Conservation (phyloP, 768 basidiomycete species). For the Mycena latifolia region DNA sequence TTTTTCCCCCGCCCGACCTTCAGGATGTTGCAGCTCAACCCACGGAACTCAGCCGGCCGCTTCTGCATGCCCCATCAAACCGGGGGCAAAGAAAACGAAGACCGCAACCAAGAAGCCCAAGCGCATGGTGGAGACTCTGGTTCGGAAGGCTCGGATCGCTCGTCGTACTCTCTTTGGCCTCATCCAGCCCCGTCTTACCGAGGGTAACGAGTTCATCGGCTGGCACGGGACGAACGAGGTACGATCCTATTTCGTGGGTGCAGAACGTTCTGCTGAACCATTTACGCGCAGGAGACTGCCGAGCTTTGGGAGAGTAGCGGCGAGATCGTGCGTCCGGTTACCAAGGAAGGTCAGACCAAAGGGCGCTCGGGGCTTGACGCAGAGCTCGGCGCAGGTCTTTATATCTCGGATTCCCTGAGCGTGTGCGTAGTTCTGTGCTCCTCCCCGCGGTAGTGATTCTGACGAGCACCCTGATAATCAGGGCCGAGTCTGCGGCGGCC, state of each 20-base stretch:
- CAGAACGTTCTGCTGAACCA: background rate
- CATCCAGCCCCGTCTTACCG: background rate
- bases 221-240: constrained; percentile 17
- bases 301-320: constrained; percentile 10
- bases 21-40: too few species aligned
- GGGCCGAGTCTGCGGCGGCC: constrained; percentile 10
- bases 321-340: constrained; percentile 5
- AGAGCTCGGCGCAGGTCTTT: constrained; percentile 14
- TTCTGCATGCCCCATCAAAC: too few species aligned
- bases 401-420: constrained; percentile 17
- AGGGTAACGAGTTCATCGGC: constrained; percentile 6
- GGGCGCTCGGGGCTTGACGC: constrained; percentile 7
- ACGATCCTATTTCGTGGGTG: background rate
- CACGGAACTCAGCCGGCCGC: too few species aligned
- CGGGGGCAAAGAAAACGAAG: too few species aligned
- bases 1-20: too few species aligned
- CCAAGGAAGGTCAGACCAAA: constrained; percentile 8
- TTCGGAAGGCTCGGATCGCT: too few species aligned
- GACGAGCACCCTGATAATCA: background rate
- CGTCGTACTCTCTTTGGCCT: too few species aligned
- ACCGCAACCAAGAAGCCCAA: too few species aligned
- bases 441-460: too few species aligned
- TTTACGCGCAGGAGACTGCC: background rate
- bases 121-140: too few species aligned
- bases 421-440: background rate